phyloP scores from a whole-genome alignment of 129 eudicot species.

The Erigeron canadensis region DNA sequence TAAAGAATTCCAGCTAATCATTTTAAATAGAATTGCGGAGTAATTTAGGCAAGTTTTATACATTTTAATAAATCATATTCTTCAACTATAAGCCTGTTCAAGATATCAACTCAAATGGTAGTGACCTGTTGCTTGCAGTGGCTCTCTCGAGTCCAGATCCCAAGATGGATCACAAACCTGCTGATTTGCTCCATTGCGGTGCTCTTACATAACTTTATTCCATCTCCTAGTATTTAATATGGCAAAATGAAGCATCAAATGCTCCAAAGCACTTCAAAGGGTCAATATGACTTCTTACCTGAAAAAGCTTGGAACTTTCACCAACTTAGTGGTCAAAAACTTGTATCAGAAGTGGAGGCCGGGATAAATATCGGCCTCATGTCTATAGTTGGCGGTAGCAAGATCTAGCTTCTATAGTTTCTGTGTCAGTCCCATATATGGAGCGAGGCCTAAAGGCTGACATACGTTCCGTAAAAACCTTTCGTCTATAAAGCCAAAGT shows the following conservation, averaged over 20 bases:
- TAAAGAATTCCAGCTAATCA: too few species aligned
- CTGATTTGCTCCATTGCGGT: neutral
- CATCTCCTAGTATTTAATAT: neutral
- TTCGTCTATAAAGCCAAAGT: neutral
- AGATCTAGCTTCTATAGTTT: too few species aligned
- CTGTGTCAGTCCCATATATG: too few species aligned
- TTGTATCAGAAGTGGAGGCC: too few species aligned
- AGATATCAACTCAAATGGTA: neutral
- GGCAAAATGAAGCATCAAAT: constrained; percentile 7
- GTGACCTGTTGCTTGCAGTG: neutral
- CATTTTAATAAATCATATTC: neutral
- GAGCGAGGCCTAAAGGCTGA: too few species aligned
- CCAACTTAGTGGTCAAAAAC: too few species aligned
- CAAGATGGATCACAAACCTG: neutral
- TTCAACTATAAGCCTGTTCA: neutral
- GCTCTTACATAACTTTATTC: neutral
- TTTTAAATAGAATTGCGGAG: too few species aligned
- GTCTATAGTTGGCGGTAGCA: too few species aligned
- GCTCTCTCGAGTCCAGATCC: neutral
- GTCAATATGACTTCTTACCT: neutral
- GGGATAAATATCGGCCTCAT: too few species aligned
- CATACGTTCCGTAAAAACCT: neutral
- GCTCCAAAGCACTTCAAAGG: constrained; percentile 11
- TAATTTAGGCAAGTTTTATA: too few species aligned
- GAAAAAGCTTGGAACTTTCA: neutral